Evolutionary conservation across 1,139 yeast species (phyloP), one percentile per base, ranked within the genome.

Genomic region (Geotrichum citri-aurantii): DNA sequence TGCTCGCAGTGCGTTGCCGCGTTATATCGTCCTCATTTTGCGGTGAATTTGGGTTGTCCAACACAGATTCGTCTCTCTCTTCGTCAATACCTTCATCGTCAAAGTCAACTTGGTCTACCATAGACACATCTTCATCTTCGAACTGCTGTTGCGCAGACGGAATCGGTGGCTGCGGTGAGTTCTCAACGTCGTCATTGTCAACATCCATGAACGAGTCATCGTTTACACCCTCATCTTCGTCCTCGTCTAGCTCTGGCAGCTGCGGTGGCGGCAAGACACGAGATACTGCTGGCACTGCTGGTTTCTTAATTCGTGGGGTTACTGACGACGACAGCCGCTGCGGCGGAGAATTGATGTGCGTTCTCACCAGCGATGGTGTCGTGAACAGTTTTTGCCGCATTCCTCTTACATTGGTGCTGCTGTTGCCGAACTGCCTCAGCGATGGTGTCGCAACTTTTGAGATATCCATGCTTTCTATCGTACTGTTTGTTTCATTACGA

Each of bases 331-430:
- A 56, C 14, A 57, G 52, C 42, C 67, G 61, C 26, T 65, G 61
- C 6, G 67, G 65, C 4, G 67, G 66, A 3, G 67, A 65, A 21
- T 65, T 64, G 29, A 65, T 63, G 46, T 62, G 59, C 10, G 67
- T 65, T 52, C 60, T 61, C 26, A 61, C 63, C 21, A 66, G 67
- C 23, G 67, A 60, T 24, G 55, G 55, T n/a, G 59, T 23, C 37
- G 49, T 48, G 3, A 53, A 33, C 26, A 40, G 52, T 51, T 48
- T 53, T 31, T 33, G 50, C 44, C 27, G 57, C 44, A 31, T 50
- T 42, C n/a, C n/a, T 46, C 24, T 37, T 52, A 17, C 47, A 53
- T 19, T 27, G 42, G 47, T 56, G 48, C 29, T 55, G 42, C 12
- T 49, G 17, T 33, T 54, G 14, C 54, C 53, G 48, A 17, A 52